phyloP scores from a whole-genome alignment of 257 asterid species.

The Agastache rugosa region DNA sequence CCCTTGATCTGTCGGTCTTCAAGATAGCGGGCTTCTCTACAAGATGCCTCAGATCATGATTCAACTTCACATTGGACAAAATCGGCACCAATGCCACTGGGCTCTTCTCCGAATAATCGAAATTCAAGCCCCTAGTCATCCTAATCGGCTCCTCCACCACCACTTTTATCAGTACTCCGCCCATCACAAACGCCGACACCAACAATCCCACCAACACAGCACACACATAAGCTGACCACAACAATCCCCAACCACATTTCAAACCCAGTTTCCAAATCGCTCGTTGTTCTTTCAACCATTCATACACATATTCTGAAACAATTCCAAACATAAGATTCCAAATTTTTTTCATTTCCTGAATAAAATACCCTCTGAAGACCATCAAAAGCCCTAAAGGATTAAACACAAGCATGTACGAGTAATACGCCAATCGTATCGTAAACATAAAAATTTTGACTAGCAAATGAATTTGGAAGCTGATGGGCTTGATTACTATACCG shows the following conservation, averaged over 20 bases:
- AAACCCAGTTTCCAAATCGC: slow-evolving; percentile 69
- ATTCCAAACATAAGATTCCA: slow-evolving; percentile 46
- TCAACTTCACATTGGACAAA: slow-evolving; percentile 40
- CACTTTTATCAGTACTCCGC: slow-evolving; percentile 61
- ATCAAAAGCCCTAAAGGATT: slow-evolving; percentile 68
- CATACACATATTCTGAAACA: slow-evolving; percentile 42
- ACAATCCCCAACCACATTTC: slow-evolving; percentile 86
- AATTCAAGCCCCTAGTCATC: slow-evolving; percentile 66
- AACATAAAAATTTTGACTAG: slow-evolving; percentile 46
- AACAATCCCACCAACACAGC: slow-evolving; percentile 66
- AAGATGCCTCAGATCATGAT: slow-evolving; percentile 41
- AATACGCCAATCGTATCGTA: slow-evolving; percentile 59
- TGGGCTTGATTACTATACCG: slow-evolving; percentile 57
- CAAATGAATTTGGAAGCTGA: slow-evolving; percentile 59
- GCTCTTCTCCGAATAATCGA: slow-evolving; percentile 84
- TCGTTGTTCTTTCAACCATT: slow-evolving; percentile 66
- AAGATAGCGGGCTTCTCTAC: slow-evolving; percentile 47
- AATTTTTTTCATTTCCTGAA: slow-evolving; percentile 38
- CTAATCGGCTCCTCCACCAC: slow-evolving; percentile 79
- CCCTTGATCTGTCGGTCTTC: slow-evolving; percentile 50
- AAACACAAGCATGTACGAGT: slow-evolving; percentile 59
- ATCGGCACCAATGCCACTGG: slow-evolving; percentile 82
- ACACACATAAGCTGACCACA: slow-evolving; percentile 87
- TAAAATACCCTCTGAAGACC: slow-evolving; percentile 43
- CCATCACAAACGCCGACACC: slow-evolving; percentile 68